Evolutionary conservation across 2,329 filamentous ascomycete genomes (phyloP).

Genomic region (Macrophomina pseudophaseolina): DNA sequence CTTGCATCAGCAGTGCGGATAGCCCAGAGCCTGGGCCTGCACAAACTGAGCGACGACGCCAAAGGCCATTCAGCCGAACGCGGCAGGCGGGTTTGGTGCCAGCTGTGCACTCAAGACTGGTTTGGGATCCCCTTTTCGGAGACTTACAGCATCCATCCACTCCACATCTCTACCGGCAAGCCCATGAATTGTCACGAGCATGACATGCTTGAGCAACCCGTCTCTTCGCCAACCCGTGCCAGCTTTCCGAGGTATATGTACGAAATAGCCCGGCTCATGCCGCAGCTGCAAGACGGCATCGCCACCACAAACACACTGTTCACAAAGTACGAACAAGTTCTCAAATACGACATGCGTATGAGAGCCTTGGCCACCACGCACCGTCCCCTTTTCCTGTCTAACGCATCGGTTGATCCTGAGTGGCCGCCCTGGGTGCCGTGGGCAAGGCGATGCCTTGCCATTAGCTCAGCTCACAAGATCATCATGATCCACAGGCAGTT

Average conservation of each 20-base stretch:
- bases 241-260: conserved; percentile 28
- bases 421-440: conserved; percentile 51
- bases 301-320: conserved; percentile 41
- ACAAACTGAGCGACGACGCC: conserved; percentile 42
- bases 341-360: conserved; percentile 48
- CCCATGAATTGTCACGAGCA: conserved; percentile 47
- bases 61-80: conserved; percentile 38
- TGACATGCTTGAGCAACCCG: conserved; percentile 33
- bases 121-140: conserved; percentile 49
- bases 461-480: conserved; percentile 50
- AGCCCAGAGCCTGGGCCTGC: conserved; percentile 54
- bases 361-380: conserved; percentile 41
- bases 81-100: conserved; percentile 47
- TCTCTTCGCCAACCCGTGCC: conserved; percentile 39
- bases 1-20: conserved; percentile 54
- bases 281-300: conserved; percentile 47
- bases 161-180: conserved; percentile 42
- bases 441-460: conserved; percentile 46
- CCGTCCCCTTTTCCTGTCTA: conserved; percentile 44
- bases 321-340: conserved; percentile 48
- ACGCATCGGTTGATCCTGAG: conserved; percentile 38
- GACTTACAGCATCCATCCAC: conserved; percentile 44
- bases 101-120: conserved; percentile 51
- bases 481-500: conserved; percentile 54
- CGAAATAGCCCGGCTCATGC: conserved; percentile 47